Base-by-base conservation (phyloP, 306 rosid species). In the Trichosanthes truncata region DNA sequence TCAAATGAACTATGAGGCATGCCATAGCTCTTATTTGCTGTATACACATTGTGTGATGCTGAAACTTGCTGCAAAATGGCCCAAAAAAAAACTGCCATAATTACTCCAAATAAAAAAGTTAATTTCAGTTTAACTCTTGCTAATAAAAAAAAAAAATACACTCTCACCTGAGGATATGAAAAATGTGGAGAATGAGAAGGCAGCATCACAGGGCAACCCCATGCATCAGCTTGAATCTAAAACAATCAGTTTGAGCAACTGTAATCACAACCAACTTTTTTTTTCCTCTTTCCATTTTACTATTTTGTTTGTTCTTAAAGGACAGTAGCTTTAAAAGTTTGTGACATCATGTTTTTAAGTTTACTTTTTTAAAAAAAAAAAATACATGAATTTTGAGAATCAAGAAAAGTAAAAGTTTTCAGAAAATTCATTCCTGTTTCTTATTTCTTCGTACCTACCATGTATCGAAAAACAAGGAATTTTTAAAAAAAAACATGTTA, bases 171-270 rank as follows among this genome's bases (percentile, higher is more conserved):
- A 61, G 85, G 41, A 84, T 83, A 84, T 62, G 90, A 60, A 79
- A 84, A 82, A 77, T 80, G 84, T 17, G 90, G 84, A 82, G 85
- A 20, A 73, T 82, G 93, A 51, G 89, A 74, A 74, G 91, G 88
- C 79, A 90, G 93, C 76, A 86, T 81, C 83, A 96, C 87, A 15
- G 96, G 98, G 87, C 97, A 88, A 72, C 99, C 99, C 98, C 99
- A 91, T 68, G 97, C 87, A 80, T 93, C 98, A 49, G 93, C 97
- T 15, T 83, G 92, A 80, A 93, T 45, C 99, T 96, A 87, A 69
- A 83, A 80, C 78, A 29, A 48, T 29, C 17, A 49, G 13, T 45
- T 48, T 2, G 7, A 73, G 59, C 15, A 43, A 69, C 12, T 41
- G n/a, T 23, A 1, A 69, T 12, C 52, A 12, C n/a, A 69, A 21